Evolutionary conservation across 345 rosid genomes (phyloP), one percentile per base, ranked within the genome.

Genomic region (Boechera retrofracta): DNA sequence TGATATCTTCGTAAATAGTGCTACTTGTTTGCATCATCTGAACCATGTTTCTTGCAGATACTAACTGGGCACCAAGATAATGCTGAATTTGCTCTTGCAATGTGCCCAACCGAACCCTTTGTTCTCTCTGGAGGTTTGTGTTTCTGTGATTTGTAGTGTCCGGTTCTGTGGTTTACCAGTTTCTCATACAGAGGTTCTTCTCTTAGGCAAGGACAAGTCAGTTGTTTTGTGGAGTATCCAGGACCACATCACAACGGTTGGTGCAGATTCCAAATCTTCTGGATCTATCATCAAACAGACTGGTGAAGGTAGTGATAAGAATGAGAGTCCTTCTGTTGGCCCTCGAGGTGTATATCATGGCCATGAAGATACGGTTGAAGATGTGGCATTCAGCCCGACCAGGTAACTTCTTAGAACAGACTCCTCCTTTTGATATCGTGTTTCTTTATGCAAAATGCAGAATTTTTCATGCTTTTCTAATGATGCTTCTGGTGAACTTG

Each of bases 41-140:
- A 64, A n/a, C 72, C 73, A 28, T 28, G 71, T 65, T 56, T 83
- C 65, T 48, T 84, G 80, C 87, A 96, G 99, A 88, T 93, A 80
- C 84, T 96, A 83, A 93, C 97, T 39, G 99, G 99, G 49, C 99
- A 96, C 82, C 92, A 86, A 81, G 99, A 96, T 73, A 96, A 96
- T 91, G 99, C 99, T 45, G 99, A 96, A 78, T 96, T 91, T 77
- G 99, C 99, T 65, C 99, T 96, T 75, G 97, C 99, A 75, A 87
- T 96, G 99, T 93, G 98, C 83, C 95, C 97, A 59, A 86, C 92
- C 11, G 98, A 93, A 76, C 98, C 99, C 53, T 96, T 81, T 88
- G 99, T 96, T 51, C 95, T 96, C 71, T 96, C 98, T 88, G 99
- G 99, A 91, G 99, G 99, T 96, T 77, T 41, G 67, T 74, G 45